phyloP scores from a whole-genome alignment of 2,329 filamentous ascomycete genomes.

The Alternaria sp. region DNA sequence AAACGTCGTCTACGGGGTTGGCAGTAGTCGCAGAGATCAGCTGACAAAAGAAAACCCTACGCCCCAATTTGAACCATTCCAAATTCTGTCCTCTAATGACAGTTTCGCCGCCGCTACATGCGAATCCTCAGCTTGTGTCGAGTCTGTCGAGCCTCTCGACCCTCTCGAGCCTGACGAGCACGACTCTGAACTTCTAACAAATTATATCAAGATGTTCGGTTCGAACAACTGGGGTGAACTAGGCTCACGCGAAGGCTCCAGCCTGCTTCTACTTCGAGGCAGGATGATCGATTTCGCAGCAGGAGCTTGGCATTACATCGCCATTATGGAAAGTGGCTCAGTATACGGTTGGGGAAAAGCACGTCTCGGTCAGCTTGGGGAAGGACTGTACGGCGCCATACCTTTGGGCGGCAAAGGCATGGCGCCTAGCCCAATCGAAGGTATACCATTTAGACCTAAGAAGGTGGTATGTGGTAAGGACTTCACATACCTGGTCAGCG shows the following conservation, averaged over 20 bases:
- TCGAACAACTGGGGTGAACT: slow-evolving; percentile 37
- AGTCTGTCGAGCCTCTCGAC: too few relatives aligned
- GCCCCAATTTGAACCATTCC: slow-evolving; percentile 10
- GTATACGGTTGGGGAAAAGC: slow-evolving; percentile 90
- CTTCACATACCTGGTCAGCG: slow-evolving; percentile 75
- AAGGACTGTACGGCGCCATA: too few relatives aligned
- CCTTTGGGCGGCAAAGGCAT: too few relatives aligned
- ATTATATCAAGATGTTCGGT: slow-evolving; percentile 17
- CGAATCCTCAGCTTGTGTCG: slow-evolving; percentile 35
- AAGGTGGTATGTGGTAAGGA: slow-evolving; percentile 81
- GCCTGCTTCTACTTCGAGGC: slow-evolving; percentile 3
- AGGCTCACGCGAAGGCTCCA: slow-evolving; percentile 7
- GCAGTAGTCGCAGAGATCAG: slow-evolving; percentile 61
- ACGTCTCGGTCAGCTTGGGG: slow-evolving; percentile 84
- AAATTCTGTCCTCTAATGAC: not conserved
- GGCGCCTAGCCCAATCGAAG: too few relatives aligned
- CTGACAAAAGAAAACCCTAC: slow-evolving; percentile 37
- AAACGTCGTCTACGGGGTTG: slow-evolving; percentile 66
- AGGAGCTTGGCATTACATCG: slow-evolving; percentile 79
- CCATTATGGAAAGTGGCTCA: slow-evolving; percentile 74
- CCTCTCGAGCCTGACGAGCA: too few relatives aligned
- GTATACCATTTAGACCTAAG: slow-evolving; percentile 66
- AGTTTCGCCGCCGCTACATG: slow-evolving; percentile 29
- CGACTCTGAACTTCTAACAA: too few relatives aligned
- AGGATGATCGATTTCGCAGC: slow-evolving; percentile 69